Conservation (phyloP, 495 filamentous ascomycete genomes). For the Neurospora tetraspora region DNA sequence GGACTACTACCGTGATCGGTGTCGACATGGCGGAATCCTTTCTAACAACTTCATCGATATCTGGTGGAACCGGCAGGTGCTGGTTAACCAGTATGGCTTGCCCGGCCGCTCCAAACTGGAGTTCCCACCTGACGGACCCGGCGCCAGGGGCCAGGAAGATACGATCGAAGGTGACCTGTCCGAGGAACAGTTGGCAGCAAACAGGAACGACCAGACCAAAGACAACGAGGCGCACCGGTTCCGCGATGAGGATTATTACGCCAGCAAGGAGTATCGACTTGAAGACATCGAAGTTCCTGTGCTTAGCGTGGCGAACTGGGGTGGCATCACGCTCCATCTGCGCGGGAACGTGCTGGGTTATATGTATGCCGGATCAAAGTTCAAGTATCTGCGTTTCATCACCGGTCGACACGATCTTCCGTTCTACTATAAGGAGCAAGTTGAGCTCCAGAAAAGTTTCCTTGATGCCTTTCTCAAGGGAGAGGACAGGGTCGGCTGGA, state of each 20-base stretch:
- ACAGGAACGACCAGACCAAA: conserved; percentile 49
- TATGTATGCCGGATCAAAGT: conserved; percentile 45
- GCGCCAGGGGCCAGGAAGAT: conserved; percentile 38
- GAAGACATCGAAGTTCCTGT: conserved; percentile 54
- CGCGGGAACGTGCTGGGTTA: conserved; percentile 58
- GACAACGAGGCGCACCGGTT: conserved; percentile 47
- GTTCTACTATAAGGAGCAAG: conserved; percentile 58
- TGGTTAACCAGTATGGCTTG: conserved; percentile 53
- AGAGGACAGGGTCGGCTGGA: conserved; percentile 51
- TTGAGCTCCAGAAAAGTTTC: conserved; percentile 54
- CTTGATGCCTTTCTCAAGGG: conserved; percentile 59
- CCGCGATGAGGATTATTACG: conserved; percentile 52
- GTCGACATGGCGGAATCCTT: conserved; percentile 56
- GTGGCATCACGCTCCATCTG: conserved; percentile 52
- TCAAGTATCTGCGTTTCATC: conserved; percentile 59
- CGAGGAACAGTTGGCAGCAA: conserved; percentile 38
- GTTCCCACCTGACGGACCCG: conserved; percentile 27
- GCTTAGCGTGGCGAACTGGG: conserved; percentile 56
- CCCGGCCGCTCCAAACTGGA: conserved; percentile 15
- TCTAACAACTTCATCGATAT: conserved; percentile 52
- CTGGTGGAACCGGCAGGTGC: conserved; percentile 58
- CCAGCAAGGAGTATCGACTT: conserved; percentile 48
- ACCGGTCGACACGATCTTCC: conserved; percentile 61
- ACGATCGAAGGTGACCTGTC: conserved; percentile 48
- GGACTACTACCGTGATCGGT: conserved; percentile 54